Percentiles rank a stretch among this genome's conserved stretches.
These are phyloP conservation scores for Penicillium crystallinum DNA, from an alignment of 495 filamentous ascomycete species.

Conservation along the genomic window DNA sequence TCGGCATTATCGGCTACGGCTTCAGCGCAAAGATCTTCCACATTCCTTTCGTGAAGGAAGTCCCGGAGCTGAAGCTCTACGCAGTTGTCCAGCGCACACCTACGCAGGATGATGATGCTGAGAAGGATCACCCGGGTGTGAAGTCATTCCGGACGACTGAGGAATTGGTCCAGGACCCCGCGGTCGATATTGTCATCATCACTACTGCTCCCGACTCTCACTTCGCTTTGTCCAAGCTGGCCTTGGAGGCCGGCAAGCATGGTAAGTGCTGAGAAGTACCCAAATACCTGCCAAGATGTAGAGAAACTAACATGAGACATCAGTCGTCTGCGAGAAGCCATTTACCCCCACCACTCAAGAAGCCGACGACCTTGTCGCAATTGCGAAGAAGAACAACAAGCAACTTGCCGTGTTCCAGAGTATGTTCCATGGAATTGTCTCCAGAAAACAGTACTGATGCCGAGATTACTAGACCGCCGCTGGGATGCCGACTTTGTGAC, in stretches of 20 bases:
- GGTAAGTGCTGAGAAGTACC: slow-evolving; percentile 28
- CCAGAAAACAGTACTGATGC: neutral
- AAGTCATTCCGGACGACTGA: slow-evolving; percentile 59
- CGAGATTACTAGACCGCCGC: slow-evolving; percentile 52
- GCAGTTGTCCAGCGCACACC: slow-evolving; percentile 76
- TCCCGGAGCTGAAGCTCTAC: slow-evolving; percentile 62
- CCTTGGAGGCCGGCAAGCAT: slow-evolving; percentile 72
- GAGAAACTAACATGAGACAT: slow-evolving; percentile 9
- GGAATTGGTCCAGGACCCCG: slow-evolving; percentile 59
- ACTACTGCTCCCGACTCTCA: slow-evolving; percentile 75
- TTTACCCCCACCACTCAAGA: slow-evolving; percentile 70
- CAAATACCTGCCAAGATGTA: neutral
- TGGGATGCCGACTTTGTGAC: slow-evolving; percentile 85
- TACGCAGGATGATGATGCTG: slow-evolving; percentile 57
- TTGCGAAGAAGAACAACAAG: slow-evolving; percentile 57
- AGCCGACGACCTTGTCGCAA: slow-evolving; percentile 60
- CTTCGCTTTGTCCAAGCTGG: slow-evolving; percentile 57
- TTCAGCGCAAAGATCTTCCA: slow-evolving; percentile 86
- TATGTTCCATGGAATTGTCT: slow-evolving; percentile 18
- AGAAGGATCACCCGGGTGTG: slow-evolving; percentile 60
- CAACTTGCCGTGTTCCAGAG: slow-evolving; percentile 81
- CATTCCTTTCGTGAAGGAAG: slow-evolving; percentile 72
- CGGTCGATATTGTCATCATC: slow-evolving; percentile 67
- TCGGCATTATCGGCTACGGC: slow-evolving; percentile 62
- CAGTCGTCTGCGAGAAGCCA: slow-evolving; percentile 80